phyloP scores from a whole-genome alignment of 2,329 filamentous ascomycete genomes.

The Colletotrichum sojae region DNA sequence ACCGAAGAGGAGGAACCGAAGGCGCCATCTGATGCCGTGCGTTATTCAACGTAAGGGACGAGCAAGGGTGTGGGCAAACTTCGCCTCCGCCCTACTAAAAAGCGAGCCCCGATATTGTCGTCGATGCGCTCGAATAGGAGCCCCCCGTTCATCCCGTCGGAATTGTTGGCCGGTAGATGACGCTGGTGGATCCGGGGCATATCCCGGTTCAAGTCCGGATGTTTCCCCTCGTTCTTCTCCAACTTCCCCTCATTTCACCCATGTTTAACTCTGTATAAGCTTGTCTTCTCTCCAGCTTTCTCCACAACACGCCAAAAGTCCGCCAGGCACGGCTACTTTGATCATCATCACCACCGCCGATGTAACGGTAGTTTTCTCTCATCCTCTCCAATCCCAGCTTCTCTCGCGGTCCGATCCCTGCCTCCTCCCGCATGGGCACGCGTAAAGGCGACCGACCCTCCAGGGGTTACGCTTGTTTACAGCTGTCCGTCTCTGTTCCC shows the following conservation, averaged over 20 bases:
- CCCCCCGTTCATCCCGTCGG: neutral
- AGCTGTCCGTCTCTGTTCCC: neutral
- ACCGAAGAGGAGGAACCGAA: neutral
- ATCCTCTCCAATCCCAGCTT: conserved; percentile 13
- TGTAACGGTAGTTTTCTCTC: conserved; percentile 25
- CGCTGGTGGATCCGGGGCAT: conserved; percentile 29
- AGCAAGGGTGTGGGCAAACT: too few species aligned
- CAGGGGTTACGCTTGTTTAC: neutral
- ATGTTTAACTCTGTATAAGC: neutral
- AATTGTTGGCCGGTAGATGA: conserved; percentile 25
- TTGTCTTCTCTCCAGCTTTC: conserved; percentile 27
- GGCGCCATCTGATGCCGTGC: neutral
- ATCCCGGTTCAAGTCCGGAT: conserved; percentile 27
- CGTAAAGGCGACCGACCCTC: conserved; percentile 26
- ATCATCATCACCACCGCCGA: conserved; percentile 29
- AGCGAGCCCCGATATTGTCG: conserved; percentile 12
- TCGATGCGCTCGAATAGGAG: conserved; percentile 39
- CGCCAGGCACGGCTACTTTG: neutral
- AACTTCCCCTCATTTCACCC: conserved; percentile 33
- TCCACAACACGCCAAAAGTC: conserved; percentile 11
- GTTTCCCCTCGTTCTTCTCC: conserved; percentile 24
- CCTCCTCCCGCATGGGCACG: neutral
- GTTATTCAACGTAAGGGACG: neutral
- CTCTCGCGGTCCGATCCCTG: neutral
- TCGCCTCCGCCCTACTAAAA: too few species aligned